phyloP scores from a whole-genome alignment of 805 yeast species.

The Candida bentonensis region DNA sequence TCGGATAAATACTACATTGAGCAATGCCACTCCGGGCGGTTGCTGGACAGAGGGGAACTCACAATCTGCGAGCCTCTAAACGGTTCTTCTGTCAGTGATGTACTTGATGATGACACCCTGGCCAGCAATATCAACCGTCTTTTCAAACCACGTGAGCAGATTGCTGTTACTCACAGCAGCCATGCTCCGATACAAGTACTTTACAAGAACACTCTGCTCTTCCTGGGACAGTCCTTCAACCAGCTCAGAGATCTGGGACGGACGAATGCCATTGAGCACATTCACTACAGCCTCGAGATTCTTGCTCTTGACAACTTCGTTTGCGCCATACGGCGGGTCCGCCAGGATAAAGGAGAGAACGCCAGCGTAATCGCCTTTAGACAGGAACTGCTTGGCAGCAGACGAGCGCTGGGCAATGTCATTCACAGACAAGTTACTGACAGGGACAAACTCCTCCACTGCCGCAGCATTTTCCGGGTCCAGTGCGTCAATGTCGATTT shows the following conservation, averaged over 20 bases:
- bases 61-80: too few relatives aligned
- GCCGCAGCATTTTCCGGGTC: constrained; percentile 65
- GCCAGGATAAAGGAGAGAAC: constrained; percentile 53
- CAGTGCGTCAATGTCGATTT: constrained; percentile 83
- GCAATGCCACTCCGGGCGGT: too few relatives aligned
- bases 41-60: too few relatives aligned
- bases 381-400: constrained; percentile 45
- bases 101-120: constrained; percentile 80
- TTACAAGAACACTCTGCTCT: constrained; percentile 66
- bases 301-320: constrained; percentile 35
- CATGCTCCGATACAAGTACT: constrained; percentile 82
- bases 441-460: constrained; percentile 47
- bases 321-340: constrained; percentile 75
- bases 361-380: constrained; percentile 57
- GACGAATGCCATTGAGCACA: constrained; percentile 51
- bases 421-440: constrained; percentile 35
- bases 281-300: constrained; percentile 51
- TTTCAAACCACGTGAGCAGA: constrained; percentile 83
- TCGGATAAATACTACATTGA: too few relatives aligned
- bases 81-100: constrained; percentile 72
- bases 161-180: constrained; percentile 50
- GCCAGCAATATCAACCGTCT: constrained; percentile 71
- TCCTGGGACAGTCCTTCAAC: constrained; percentile 44
- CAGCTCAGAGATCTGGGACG: constrained; percentile 49
- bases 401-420: constrained; percentile 43